Evolutionary conservation across 1,139 yeast genomes (phyloP).

Genomic region (Debaryomyces sp.): DNA sequence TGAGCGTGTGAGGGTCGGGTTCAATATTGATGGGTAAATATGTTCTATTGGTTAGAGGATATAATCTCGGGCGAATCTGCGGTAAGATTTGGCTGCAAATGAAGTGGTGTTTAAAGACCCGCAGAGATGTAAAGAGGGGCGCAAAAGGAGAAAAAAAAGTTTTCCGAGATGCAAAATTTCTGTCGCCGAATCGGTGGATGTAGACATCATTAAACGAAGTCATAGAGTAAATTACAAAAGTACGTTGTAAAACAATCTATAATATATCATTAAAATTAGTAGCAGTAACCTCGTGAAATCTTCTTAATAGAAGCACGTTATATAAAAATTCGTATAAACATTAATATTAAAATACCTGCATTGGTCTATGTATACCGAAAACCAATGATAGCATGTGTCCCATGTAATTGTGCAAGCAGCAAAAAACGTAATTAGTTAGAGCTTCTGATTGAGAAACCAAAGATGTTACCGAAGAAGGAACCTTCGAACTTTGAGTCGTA

Average conservation of each 20-base stretch:
- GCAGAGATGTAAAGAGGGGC: background rate
- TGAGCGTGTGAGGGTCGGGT: slow-evolving; percentile 20
- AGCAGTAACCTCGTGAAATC: background rate
- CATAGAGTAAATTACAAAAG: background rate
- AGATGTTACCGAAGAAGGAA: slow-evolving; percentile 46
- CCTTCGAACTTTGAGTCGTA: slow-evolving; percentile 48
- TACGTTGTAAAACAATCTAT: slow-evolving; percentile 1
- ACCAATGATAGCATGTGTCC: background rate
- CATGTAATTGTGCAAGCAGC: background rate
- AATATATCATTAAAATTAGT: slow-evolving; percentile 2
- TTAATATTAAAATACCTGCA: background rate
- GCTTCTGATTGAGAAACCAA: slow-evolving; percentile 35
- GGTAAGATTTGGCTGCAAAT: slow-evolving; percentile 5
- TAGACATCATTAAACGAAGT: background rate
- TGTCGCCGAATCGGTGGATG: background rate
- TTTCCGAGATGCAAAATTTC: slow-evolving; percentile 1
- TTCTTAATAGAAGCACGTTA: background rate
- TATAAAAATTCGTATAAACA: slow-evolving; percentile 3
- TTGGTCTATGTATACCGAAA: background rate
- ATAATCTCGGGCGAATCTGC: slow-evolving; percentile 1
- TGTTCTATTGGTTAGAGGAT: background rate
- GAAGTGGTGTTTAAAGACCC: background rate
- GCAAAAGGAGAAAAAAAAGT: background rate
- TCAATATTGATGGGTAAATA: background rate
- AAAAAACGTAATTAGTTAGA: slow-evolving; percentile 7